Evolutionary conservation across 108 stramenopile species (phyloP).

Genomic region (Pseudonitzschia multiseries): DNA sequence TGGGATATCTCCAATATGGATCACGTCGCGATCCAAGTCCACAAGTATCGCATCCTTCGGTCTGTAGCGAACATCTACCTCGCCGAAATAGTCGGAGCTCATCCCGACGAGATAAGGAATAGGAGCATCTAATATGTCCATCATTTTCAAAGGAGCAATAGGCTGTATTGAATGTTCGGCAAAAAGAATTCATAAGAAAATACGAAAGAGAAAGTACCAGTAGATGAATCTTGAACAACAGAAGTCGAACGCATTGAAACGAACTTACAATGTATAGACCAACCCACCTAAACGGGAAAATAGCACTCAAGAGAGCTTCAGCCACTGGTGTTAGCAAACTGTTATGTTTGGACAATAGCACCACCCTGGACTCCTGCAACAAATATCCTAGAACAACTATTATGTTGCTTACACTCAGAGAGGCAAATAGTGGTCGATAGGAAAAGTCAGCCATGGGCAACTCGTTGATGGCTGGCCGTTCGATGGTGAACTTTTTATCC

Average conservation of each 20-base stretch:
- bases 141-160: slow-evolving; percentile 75
- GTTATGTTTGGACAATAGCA: slow-evolving; percentile 61
- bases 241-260: background rate
- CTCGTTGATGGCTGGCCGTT: slow-evolving; percentile 68
- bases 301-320: slow-evolving; percentile 76
- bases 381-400: slow-evolving; percentile 76
- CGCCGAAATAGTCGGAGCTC: slow-evolving; percentile 52
- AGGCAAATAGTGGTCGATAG: slow-evolving; percentile 83
- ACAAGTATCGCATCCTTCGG: slow-evolving; percentile 75
- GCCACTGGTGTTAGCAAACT: slow-evolving; percentile 72
- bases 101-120: slow-evolving; percentile 89
- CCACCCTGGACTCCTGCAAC: slow-evolving; percentile 71
- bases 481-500: slow-evolving; percentile 50
- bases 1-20: slow-evolving; percentile 59
- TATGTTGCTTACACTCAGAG: slow-evolving; percentile 66
- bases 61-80: slow-evolving; percentile 32
- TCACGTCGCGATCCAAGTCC: slow-evolving; percentile 73
- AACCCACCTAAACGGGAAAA: slow-evolving; percentile 91
- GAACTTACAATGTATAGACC: slow-evolving; percentile 50
- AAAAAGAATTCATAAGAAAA: slow-evolving; percentile 5
- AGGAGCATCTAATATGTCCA: slow-evolving; percentile 85
- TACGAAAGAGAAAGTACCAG: slow-evolving; percentile 13
- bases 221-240: background rate
- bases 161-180: slow-evolving; percentile 28
- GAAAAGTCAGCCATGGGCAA: slow-evolving; percentile 82